These are phyloP conservation scores for Pseudovirgaria hyperparasitica DNA, from an alignment of 2,329 filamentous ascomycete species.

Conservation along the genomic window DNA sequence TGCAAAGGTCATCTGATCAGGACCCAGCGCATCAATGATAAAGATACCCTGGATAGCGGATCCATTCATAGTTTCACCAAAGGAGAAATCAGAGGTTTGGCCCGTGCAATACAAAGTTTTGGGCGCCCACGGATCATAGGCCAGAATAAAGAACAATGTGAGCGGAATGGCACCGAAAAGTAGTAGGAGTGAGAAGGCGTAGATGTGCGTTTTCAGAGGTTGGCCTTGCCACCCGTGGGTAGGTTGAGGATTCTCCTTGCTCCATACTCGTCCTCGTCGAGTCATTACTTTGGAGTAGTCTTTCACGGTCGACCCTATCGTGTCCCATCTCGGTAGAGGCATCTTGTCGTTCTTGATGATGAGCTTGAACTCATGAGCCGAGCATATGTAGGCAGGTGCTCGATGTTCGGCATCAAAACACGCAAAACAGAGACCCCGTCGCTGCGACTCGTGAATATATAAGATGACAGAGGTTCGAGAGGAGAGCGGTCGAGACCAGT, in stretches of 20 bases:
- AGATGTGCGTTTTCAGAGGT: not conserved
- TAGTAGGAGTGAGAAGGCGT: slow-evolving; percentile 2
- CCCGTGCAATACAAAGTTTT: slow-evolving; percentile 2
- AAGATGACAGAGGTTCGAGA: too few relatives aligned
- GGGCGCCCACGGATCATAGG: not conserved
- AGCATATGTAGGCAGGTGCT: too few relatives aligned
- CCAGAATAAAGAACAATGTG: not conserved
- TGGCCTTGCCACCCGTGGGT: not conserved
- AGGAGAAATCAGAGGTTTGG: too few relatives aligned
- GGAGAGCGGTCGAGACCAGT: too few relatives aligned
- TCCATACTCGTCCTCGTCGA: not conserved
- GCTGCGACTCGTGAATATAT: too few relatives aligned
- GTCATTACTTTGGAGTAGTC: too few relatives aligned
- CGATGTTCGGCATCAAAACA: too few relatives aligned
- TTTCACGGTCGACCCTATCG: too few relatives aligned
- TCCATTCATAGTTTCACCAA: too few relatives aligned
- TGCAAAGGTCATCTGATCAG: slow-evolving; percentile 15
- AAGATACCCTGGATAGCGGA: slow-evolving; percentile 16
- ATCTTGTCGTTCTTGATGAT: not conserved
- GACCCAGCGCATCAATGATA: slow-evolving; percentile 14
- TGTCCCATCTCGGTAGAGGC: not conserved
- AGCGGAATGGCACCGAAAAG: slow-evolving; percentile 1
- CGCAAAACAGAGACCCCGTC: too few relatives aligned
- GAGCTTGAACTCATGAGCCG: not conserved
- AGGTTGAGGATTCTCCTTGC: not conserved